Evolutionary conservation across 202 grass and related monocot genomes (phyloP).

Genomic region (Bolboschoenoplectus hybrid): DNA sequence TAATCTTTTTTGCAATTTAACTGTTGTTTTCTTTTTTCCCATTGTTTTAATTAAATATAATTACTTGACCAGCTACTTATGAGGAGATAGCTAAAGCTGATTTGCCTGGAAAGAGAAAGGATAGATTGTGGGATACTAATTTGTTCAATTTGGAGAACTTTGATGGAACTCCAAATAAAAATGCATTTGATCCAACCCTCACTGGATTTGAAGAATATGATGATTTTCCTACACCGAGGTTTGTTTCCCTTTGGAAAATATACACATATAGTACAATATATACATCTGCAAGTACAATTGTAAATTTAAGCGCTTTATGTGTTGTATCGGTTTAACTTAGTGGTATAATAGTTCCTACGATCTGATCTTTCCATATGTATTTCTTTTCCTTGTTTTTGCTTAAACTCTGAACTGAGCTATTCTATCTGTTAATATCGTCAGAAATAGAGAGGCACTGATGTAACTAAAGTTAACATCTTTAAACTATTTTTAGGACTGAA

Average conservation of each 20-base stretch:
- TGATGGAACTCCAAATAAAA: conserved; percentile 25
- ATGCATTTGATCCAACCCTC: conserved; percentile 20
- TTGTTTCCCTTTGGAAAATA: conserved; percentile 31
- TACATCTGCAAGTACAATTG: conserved; percentile 28
- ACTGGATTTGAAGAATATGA: conserved; percentile 20
- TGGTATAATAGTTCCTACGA: not conserved
- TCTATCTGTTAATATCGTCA: conserved; percentile 12
- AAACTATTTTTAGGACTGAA: conserved; percentile 29
- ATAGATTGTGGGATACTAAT: conserved; percentile 29
- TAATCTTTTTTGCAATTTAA: not conserved
- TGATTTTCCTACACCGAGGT: conserved; percentile 33
- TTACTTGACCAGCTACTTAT: conserved; percentile 5
- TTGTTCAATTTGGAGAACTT: conserved; percentile 30
- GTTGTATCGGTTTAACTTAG: not conserved
- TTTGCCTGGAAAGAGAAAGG: conserved; percentile 23
- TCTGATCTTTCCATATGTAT: not conserved
- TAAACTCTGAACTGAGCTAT: conserved; percentile 12
- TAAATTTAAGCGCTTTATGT: not conserved
- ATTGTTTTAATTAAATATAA: not conserved
- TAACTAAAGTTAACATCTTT: conserved; percentile 24
- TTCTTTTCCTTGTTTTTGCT: not conserved
- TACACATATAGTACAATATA: conserved; percentile 6
- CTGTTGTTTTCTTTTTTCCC: conserved; percentile 27
- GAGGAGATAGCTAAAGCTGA: not conserved
- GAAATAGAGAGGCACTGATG: conserved; percentile 1